Evolutionary conservation across 2,329 filamentous ascomycete genomes (phyloP).

Genomic region (Plectosphaerella plurivora): DNA sequence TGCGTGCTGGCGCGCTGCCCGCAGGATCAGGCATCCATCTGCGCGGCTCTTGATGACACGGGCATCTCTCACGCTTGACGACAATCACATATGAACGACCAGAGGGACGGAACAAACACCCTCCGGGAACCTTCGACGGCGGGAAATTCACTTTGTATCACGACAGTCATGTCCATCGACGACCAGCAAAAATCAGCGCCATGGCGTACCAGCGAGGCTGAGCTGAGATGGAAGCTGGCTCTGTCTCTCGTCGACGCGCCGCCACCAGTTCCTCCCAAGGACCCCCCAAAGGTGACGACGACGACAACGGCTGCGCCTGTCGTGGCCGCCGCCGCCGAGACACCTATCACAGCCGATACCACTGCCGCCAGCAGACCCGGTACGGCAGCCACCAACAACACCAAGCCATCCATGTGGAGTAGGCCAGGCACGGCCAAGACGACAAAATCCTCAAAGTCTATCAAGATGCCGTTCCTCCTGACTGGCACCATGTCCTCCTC

Average conservation of each 20-base stretch:
- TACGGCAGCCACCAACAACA: too few species aligned
- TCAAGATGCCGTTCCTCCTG: neutral
- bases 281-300: neutral
- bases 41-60: too few species aligned
- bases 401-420: too few species aligned
- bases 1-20: too few species aligned
- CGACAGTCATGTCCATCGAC: too few species aligned
- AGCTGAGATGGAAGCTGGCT: neutral
- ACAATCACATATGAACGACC: neutral
- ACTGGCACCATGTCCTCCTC: neutral
- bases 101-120: neutral
- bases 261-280: conserved; percentile 7
- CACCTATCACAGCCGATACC: too few species aligned
- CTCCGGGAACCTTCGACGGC: neutral
- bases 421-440: too few species aligned
- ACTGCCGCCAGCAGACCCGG: too few species aligned
- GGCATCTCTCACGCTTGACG: neutral
- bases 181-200: too few species aligned
- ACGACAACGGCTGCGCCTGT: neutral
- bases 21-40: too few species aligned
- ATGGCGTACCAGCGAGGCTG: neutral
- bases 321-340: too few species aligned
- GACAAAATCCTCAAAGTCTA: too few species aligned
- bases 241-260: conserved; percentile 3
- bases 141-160: neutral